Base-by-base conservation (phyloP, 164 flowering plant species). In the Kingdonia uniflora region DNA sequence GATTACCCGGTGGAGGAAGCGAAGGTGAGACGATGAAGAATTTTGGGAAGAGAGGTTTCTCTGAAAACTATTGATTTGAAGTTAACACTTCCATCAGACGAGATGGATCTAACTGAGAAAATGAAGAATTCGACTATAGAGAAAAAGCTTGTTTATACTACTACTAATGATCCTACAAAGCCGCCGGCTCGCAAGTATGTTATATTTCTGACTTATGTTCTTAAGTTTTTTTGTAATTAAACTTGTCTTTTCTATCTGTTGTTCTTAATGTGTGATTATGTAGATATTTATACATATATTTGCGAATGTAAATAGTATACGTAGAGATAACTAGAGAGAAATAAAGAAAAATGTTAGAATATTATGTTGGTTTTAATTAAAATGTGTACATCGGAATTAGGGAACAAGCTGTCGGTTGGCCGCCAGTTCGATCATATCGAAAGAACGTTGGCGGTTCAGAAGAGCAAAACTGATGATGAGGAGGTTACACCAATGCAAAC, bases 351-450 rank as follows among this genome's bases (percentile, higher is more conserved):
- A 16, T 52, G 8, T 29, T 29, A 29, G 35, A 8, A 29, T n/a
- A 46, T 1, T 47, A 20, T 7, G 26, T 20, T 3, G 14, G n/a
- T 10, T 47, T 47, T 23, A 47, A 47, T 47, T 47, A 7, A 29
- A 29, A 29, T 29, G n/a, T 29, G 35, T 29, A 29, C 8, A 4
- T 3, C 8, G 35, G 35, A 29, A 29, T 52, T 35, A 85, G 94
- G 80, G 79, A 86, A 45, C 92, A 85, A 56, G 85, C 81, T 35
- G 83, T 80, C 53, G 89, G 95, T 41, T 85, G 95, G 95, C 95
- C 95, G 49, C 95, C 95, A 0, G 81, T 87, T 2, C 64, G 88
- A 60, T 73, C 84, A 2, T 86, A 65, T 76, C 70, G 95, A 19
- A 86, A 76, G 76, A 86, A 76, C 69, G 40, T 72, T 55, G 66